Percentiles rank a stretch among this genome's conserved stretches.
Evolutionary conservation across 768 basidiomycete genomes (phyloP).

Genomic region (Suillus placidus): DNA sequence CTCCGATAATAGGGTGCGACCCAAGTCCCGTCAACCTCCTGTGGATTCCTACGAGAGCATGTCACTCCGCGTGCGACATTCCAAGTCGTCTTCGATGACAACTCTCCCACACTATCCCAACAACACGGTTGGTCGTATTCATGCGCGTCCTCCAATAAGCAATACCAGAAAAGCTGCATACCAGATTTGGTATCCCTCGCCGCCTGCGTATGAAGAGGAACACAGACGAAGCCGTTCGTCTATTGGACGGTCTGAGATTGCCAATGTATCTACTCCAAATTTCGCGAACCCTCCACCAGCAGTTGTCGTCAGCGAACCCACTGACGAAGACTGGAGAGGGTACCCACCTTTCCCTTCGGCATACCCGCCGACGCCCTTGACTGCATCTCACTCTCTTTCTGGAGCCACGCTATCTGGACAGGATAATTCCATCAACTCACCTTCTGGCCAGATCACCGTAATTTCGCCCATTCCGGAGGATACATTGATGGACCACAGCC

Average conservation of each 20-base stretch:
- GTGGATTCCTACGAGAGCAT: conserved; percentile 11
- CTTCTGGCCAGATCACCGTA: conserved; percentile 20
- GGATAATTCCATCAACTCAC: conserved; percentile 9
- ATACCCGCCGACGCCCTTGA: conserved; percentile 72
- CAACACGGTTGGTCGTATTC: conserved; percentile 24
- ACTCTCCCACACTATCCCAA: conserved; percentile 28
- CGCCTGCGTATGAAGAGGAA: conserved; percentile 44
- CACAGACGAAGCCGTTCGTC: conserved; percentile 31
- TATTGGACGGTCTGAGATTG: conserved; percentile 17
- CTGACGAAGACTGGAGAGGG: conserved; percentile 68
- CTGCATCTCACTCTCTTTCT: conserved; percentile 39
- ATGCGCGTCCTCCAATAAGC: conserved; percentile 27
- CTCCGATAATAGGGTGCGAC: conserved; percentile 19
- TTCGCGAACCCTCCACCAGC: conserved; percentile 5
- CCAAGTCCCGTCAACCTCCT: conserved; percentile 6
- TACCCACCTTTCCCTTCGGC: conserved; percentile 79
- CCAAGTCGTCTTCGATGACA: conserved; percentile 20
- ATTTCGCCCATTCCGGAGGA: conserved; percentile 42
- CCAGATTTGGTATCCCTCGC: conserved; percentile 65
- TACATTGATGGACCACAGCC: conserved; percentile 23
- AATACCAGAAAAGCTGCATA: conserved; percentile 29
- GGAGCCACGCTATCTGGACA: conserved; percentile 12
- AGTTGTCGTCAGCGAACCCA: conserved; percentile 28
- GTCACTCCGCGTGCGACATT: conserved; percentile 15
- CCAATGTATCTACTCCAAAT: conserved; percentile 12